These are phyloP conservation scores for Thymus quinquecostatus DNA, from an alignment of 257 asterid genomes.

Conservation along the genomic window DNA sequence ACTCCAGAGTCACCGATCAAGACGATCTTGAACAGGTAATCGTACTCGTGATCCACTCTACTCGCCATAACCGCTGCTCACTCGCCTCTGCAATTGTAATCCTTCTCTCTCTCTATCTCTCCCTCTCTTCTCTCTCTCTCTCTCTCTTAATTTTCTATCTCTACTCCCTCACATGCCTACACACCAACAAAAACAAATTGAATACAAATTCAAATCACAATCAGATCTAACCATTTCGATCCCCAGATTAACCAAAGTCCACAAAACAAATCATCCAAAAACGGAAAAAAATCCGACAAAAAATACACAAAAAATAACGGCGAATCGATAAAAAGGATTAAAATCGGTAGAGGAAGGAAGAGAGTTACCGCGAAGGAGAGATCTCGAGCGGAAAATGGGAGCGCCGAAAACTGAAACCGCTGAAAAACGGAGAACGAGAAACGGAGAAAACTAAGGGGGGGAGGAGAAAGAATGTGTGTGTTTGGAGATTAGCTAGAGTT, in stretches of 20 bases:
- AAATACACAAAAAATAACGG: background rate
- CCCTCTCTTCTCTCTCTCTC: constrained; percentile 35
- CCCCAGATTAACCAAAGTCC: constrained; percentile 24
- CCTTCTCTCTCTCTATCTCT: background rate
- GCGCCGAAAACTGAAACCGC: background rate
- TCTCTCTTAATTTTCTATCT: background rate
- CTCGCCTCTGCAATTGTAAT: background rate
- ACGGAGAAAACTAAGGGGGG: constrained; percentile 30
- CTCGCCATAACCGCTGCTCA: constrained; percentile 38
- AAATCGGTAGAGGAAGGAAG: background rate
- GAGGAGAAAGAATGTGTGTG: constrained; percentile 7
- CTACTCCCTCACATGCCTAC: constrained; percentile 43
- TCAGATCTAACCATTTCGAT: constrained; percentile 37
- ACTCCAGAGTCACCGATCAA: constrained; percentile 48
- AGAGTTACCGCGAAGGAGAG: constrained; percentile 39
- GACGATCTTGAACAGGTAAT: constrained; percentile 45
- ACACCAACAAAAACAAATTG: constrained; percentile 3
- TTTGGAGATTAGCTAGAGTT: background rate
- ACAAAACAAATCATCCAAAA: constrained; percentile 8
- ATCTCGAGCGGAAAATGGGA: constrained; percentile 24
- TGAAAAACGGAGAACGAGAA: constrained; percentile 1
- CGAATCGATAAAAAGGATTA: constrained; percentile 7
- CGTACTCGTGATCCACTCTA: constrained; percentile 48
- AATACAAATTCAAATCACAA: background rate
- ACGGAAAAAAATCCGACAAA: background rate